Base-by-base conservation (phyloP, 305 asterid genomes). In the Fraxinus sp. region DNA sequence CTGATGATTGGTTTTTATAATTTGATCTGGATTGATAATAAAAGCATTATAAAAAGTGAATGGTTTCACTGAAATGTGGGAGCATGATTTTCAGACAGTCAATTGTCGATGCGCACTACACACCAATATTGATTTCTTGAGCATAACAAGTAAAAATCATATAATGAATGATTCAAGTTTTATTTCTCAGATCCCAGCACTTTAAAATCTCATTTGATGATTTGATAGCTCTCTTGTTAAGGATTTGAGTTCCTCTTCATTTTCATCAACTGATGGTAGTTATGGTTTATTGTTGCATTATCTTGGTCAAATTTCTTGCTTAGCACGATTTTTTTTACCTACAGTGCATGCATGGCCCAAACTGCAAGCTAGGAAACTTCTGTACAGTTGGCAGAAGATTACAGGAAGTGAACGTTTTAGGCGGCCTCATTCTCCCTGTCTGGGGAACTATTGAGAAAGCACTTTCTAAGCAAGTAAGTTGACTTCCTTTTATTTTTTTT, bases 281-380 rank as follows among this genome's bases (percentile, higher is more conserved):
- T 52, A 43, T 11, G 22, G 20, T 81, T 32, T 74, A 46, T 16
- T 87, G 78, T 73, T 82, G n/a, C 59, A 32, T 81, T 81, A 52
- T 71, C 39, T 39, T 28, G 35, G 78, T 78, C 57, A 46, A 26
- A 76, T 46, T 32, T 13, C 43, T 33, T 35, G 20, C 73, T 66
- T 75, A 55, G 83, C 91, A 89, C 30, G 87, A 59, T 81, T 64
- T 84, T 55, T 55, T 85, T 89, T 79, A 43, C 79, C 52, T 88
- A 82, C 95, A 96, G 99, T 96, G 99, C 89, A 96, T 95, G 98
- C 99, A 96, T 84, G 99, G 99, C 81, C 97, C 96, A 59, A 95
- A 92, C 76, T 96, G 99, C 86, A 96, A 93, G 90, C 86, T 89
- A 79, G 95, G 93, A 76, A 92, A 79, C 86, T 92, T 87, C 91